A percentile compares a stretch with the other conserved stretches of the same genome.
Conservation (phyloP, 2,329 filamentous ascomycete genomes). For the Fusarium sp. region DNA sequence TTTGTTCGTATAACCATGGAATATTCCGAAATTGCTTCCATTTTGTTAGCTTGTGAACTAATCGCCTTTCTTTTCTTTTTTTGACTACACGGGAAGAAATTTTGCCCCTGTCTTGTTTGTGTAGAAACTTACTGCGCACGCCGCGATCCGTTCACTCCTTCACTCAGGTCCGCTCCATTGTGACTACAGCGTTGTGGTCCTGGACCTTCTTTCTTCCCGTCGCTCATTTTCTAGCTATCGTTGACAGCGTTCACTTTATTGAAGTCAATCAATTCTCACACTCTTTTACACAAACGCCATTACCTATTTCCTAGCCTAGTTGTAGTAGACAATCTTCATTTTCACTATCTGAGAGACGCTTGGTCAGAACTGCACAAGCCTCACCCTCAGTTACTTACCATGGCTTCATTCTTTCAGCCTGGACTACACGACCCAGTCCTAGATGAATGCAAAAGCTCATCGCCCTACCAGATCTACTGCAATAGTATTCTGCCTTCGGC, state of each 20-base stretch:
- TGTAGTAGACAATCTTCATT: not conserved
- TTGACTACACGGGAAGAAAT: not conserved
- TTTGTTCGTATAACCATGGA: not conserved
- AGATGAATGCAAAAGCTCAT: not conserved
- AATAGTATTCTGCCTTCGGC: not conserved
- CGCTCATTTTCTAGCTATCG: not conserved
- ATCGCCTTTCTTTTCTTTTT: not conserved
- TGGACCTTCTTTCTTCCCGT: too few relatives aligned
- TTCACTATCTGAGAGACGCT: too few relatives aligned
- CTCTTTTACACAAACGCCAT: not conserved
- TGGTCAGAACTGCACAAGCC: not conserved
- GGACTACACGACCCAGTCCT: not conserved
- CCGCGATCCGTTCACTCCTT: not conserved
- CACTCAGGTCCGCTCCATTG: not conserved
- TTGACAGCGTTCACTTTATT: too few relatives aligned
- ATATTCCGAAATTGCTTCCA: not conserved
- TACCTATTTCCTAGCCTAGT: not conserved
- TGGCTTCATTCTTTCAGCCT: slow-evolving; percentile 7
- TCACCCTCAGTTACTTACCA: not conserved
- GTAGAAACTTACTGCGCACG: not conserved
- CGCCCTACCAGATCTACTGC: not conserved
- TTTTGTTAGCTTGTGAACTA: not conserved
- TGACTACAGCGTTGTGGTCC: not conserved
- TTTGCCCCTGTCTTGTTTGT: not conserved
- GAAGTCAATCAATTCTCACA: not conserved